Base-by-base conservation (phyloP, 345 rosid genomes). In the Mercurialis annua region DNA sequence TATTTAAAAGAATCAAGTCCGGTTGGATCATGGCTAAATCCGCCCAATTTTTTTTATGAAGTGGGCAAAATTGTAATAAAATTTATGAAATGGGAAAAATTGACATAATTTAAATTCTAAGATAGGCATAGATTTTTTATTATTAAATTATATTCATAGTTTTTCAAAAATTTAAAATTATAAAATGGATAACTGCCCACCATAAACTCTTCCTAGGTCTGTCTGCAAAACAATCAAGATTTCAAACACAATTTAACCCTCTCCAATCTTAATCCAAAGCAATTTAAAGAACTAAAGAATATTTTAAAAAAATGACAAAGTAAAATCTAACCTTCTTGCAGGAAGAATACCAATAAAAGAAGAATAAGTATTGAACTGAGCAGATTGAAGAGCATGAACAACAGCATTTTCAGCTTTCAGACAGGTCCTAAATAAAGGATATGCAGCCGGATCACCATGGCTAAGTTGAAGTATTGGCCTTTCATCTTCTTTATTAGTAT, bases 391-490 rank as follows among this genome's bases (percentile, higher is more conserved):
- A 38, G 83, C 76, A 26, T 83, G 68, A 59, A 76, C 70, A 20
- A 87, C 52, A 53, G 91, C 92, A 48, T 88, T 85, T 67, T 79
- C 92, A 0, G 90, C 96, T 0, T 38, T 76, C 17, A 75, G 46
- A 12, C 66, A 12, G 29, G 92, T 85, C 8, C 85, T 79, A 69
- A 85, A 88, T 79, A 83, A 71, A 9, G 91, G 83, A 62, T 83
- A 87, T 29, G 51, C 71, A 12, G 97, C 84, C 47, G 96, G 92
- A 34, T 91, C 91, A 24, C 97, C 96, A n/a, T 83, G 88, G 54
- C 84, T 91, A 11, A 88, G 81, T 34, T 86, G 87, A 15, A 88
- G 43, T 24, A 78, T 29, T 2, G 78, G 29, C 71, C 83, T 73
- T 8, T 63, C 6, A 34, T 82, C 82, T 12, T 80, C 81, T 40